Base-by-base conservation (phyloP, 192 early-diverging fungal species). In the Rhizophagus clarus region DNA sequence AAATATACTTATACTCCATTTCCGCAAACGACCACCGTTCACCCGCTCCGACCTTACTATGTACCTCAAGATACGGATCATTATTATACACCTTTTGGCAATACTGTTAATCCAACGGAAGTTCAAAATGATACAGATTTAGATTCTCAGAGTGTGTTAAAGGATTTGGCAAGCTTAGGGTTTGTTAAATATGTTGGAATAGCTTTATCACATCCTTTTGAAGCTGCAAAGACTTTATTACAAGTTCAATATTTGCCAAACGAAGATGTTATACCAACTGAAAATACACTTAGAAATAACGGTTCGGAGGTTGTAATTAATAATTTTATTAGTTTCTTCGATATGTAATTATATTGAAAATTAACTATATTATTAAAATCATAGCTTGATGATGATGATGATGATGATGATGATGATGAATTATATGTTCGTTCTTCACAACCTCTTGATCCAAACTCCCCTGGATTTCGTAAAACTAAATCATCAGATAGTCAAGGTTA, bases 221-320 rank as follows among this genome's bases (percentile, higher is more conserved):
- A 89, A 62, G 85, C 89, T 2, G 85, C 87, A 22, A 91, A 91
- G 73, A 94, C 92, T 26, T 79, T 95, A n/a, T 76, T 93, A 51
- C 93, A 95, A 83, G 91, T 94, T 29, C 93, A 94, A 83, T 91
- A 92, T 77, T 62, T 90, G 29, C 94, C 94, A 26, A 83, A 87
- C 40, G 88, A 91, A 66, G 86, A 87, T 76, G 88, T 86, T 42
- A 81, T 85, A 49, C 75, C 74, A 11, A 67, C 14, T 28, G 76
- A 76, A 45, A 78, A 72, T n/a, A 81, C 87, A 37, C 80, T 73
- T 32, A 77, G 80, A 64, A 82, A 80, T 4, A 24, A 68, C 9
- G 84, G 87, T 15, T 77, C 82, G 34, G 81, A 83, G 22, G 68
- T 81, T 79, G 76, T 84, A 79, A 76, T n/a, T 45, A 10, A 20